Evolutionary conservation across 768 basidiomycete species (phyloP), one percentile per base, ranked within the genome.

Genomic region (Auricularia heimuer): DNA sequence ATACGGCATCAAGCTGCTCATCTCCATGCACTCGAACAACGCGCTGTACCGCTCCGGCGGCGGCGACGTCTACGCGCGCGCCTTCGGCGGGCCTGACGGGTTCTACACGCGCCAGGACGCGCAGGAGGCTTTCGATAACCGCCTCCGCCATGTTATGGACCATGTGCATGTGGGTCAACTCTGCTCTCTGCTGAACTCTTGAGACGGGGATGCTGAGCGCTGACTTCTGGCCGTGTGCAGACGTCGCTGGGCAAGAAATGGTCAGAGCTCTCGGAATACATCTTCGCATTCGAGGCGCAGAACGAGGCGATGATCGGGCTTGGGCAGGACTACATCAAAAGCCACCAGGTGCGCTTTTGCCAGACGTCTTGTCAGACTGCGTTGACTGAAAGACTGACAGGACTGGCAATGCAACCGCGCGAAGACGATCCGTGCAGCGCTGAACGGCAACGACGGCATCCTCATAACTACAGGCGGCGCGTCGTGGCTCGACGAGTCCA

Each of bases 241-340:
- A 67, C 69, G 12, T 71, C 74, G 14, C 70, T 79, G 24, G 73
- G 72, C 2, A 69, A 71, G 63, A 75, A 76, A 3, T 78, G 77
- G 77, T 76, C 74, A 63, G 71, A 76, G 63, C 71, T 79, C 4
- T 71, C 63, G 56, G 72, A 74, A n/a, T 73, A 79, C 65, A 77
- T 79, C 64, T 76, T 77, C 62, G 78, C 71, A 1, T 74, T 74
- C 64, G 75, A 77, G 70, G 75, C 77, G 7, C 73, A 78, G 68
- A 77, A 78, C 58, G 76, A 77, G 51, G 71, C 71, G 1, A 72
- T 74, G 73, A 75, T 74, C 37, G 72, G 73, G 29, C 66, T 71
- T 54, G 71, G 68, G 39, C 37, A 60, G 61, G 33, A 39, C 29
- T n/a, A 67, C 34, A 51, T 36, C 54, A 24, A 56, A 12, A 24